Conservation (phyloP, 805 yeast species). For the Cyberlindnera nakhonratchasimensis region DNA sequence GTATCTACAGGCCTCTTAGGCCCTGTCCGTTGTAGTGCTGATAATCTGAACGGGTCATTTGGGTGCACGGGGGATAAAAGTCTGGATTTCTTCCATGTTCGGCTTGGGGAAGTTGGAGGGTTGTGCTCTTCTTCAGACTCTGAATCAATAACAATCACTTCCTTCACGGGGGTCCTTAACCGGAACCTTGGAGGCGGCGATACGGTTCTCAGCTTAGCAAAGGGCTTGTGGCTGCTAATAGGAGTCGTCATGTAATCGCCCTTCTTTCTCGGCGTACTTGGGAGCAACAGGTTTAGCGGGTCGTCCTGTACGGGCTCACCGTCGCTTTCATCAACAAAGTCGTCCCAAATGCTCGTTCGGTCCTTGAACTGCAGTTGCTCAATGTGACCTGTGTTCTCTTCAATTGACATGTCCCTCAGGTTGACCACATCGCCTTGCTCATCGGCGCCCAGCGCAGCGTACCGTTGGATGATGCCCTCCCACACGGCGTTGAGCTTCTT, state of each 20-base stretch:
- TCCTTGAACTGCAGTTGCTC: slow-evolving; percentile 5
- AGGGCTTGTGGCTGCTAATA: no score
- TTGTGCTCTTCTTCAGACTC: background rate
- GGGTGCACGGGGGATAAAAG: background rate
- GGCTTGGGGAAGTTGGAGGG: no score
- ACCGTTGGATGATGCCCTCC: slow-evolving; percentile 32
- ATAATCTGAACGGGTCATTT: background rate
- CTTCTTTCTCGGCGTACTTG: slow-evolving; percentile 4
- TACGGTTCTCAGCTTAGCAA: no score
- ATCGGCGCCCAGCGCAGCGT: slow-evolving; percentile 27
- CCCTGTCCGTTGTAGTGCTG: background rate
- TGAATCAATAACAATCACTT: background rate
- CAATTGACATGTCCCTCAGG: slow-evolving; percentile 20
- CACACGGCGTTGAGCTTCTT: slow-evolving; percentile 29
- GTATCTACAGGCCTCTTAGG: background rate
- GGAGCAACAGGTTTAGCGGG: slow-evolving; percentile 16
- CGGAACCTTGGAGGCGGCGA: slow-evolving; percentile 2
- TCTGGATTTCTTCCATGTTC: no score
- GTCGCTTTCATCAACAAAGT: slow-evolving; percentile 10
- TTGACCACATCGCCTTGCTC: slow-evolving; percentile 36
- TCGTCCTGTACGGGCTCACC: slow-evolving; percentile 12
- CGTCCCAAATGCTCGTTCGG: slow-evolving; percentile 22
- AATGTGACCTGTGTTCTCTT: slow-evolving; percentile 24
- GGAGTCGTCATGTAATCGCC: background rate
- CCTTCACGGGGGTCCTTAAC: background rate